Conservation (phyloP, 1,284 basidiomycete species). For the Naganishia cerealis region DNA sequence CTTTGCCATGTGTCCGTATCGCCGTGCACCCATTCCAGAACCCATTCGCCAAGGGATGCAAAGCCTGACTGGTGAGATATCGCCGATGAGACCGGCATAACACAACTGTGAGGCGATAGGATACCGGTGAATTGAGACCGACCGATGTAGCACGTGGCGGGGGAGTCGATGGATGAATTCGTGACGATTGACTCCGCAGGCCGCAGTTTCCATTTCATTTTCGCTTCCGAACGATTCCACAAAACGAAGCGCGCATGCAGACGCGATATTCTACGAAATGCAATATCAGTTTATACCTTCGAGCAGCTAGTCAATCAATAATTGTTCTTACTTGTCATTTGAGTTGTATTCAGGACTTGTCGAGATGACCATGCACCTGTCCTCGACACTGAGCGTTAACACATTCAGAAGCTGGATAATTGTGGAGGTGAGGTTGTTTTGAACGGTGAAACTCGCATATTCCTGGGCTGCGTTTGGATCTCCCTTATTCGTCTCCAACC, state of each 20-base stretch:
- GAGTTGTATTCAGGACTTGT: neutral
- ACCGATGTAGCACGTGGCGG: neutral
- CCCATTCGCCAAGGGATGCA: neutral
- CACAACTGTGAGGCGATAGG: neutral
- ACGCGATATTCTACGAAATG: neutral
- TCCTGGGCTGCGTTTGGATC: neutral
- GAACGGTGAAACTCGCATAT: neutral
- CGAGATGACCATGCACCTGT: neutral
- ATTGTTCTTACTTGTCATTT: neutral
- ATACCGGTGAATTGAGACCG: neutral
- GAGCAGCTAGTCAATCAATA: neutral
- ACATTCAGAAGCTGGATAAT: neutral
- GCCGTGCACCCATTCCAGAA: neutral
- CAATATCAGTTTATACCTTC: neutral
- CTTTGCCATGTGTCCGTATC: neutral
- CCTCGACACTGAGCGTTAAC: neutral
- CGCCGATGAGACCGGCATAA: neutral
- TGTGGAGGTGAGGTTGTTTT: too few species aligned
- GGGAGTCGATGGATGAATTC: neutral
- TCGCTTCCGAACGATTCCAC: neutral
- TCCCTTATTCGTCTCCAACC: neutral
- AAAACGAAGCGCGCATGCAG: neutral
- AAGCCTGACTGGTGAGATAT: neutral
- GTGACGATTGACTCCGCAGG: neutral
- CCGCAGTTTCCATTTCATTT: constrained; percentile 3